These are phyloP conservation scores for Metschnikowia anglica DNA, from an alignment of 805 yeast genomes.

Conservation along the genomic window DNA sequence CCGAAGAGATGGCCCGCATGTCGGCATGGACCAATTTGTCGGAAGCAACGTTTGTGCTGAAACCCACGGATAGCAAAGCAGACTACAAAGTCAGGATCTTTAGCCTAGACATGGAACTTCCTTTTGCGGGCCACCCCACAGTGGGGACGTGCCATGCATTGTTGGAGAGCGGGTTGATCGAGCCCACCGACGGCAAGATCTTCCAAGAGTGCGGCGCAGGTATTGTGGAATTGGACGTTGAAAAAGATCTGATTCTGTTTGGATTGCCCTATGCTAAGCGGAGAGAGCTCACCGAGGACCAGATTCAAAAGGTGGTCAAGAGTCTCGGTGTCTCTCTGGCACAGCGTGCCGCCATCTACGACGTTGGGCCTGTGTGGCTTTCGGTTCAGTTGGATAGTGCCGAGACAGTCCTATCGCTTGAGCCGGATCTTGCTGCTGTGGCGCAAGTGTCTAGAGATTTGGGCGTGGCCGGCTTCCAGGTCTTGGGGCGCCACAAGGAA, in stretches of 20 bases:
- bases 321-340: constrained; percentile 13
- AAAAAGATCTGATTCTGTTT: constrained; percentile 25
- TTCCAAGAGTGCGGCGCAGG: constrained; percentile 50
- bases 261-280: constrained; percentile 25
- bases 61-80: constrained; percentile 38
- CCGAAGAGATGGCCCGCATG: constrained; percentile 44
- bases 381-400: constrained; percentile 34
- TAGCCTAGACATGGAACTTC: constrained; percentile 47
- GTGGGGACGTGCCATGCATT: constrained; percentile 51
- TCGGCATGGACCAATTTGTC: constrained; percentile 63
- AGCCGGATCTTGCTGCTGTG: constrained; percentile 32
- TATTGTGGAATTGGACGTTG: constrained; percentile 34
- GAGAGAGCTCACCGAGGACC: constrained; percentile 11
- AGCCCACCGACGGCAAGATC: constrained; percentile 26
- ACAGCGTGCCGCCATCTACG: constrained; percentile 29
- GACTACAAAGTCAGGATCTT: constrained; percentile 54
- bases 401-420: constrained; percentile 29
- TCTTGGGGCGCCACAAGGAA: constrained; percentile 34
- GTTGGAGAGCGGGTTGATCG: constrained; percentile 37
- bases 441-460: constrained; percentile 16
- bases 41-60: constrained; percentile 53
- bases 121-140: constrained; percentile 68
- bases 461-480: constrained; percentile 35
- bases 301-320: constrained; percentile 7
- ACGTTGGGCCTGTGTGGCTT: constrained; percentile 51